phyloP scores from a whole-genome alignment of 768 basidiomycete genomes.

The Xanthoconium purpureum region DNA sequence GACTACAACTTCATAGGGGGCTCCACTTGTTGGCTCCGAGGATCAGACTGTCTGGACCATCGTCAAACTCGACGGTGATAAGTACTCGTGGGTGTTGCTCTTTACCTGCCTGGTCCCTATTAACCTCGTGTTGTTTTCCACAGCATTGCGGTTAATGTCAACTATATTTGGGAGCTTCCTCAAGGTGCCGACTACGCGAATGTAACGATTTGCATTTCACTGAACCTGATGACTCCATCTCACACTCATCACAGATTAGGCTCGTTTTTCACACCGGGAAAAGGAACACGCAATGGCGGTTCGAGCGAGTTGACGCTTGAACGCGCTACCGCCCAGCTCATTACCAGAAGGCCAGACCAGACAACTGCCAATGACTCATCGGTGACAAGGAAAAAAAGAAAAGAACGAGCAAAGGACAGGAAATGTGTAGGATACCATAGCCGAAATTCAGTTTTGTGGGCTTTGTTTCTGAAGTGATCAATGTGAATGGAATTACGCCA shows the following conservation, averaged over 20 bases:
- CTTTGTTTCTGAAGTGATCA: too few species aligned
- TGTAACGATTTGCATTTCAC: neutral
- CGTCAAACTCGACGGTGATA: neutral
- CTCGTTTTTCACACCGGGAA: neutral
- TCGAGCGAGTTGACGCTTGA: neutral
- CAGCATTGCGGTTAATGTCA: neutral
- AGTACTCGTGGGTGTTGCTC: neutral
- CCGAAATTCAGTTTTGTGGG: neutral
- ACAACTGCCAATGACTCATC: neutral
- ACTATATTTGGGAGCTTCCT: neutral
- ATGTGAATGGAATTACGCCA: too few species aligned
- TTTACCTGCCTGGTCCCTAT: too few species aligned
- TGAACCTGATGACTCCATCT: neutral
- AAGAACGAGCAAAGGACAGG: neutral
- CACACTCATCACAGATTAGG: neutral
- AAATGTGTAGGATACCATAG: neutral
- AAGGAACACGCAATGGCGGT: neutral
- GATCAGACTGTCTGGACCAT: neutral
- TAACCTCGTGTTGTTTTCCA: neutral
- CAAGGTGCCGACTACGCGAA: neutral
- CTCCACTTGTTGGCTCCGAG: neutral
- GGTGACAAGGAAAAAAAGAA: too few species aligned
- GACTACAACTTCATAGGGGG: neutral
- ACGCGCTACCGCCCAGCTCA: too few species aligned
- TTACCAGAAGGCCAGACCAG: neutral